Base-by-base conservation (phyloP, 2,329 filamentous ascomycete species). In the Podosphaera fusca region DNA sequence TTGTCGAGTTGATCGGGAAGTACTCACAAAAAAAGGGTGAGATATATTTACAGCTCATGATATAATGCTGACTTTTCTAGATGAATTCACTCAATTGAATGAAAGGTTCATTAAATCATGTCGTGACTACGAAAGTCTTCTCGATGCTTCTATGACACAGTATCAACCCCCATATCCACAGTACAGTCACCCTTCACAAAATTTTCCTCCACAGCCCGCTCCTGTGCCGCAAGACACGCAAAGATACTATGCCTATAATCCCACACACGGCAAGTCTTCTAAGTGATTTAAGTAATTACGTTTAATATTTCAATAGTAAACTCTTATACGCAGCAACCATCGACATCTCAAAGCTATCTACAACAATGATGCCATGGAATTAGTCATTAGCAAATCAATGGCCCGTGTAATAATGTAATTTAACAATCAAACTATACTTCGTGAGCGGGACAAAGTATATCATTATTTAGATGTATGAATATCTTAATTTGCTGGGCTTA, bases 41-140 rank as follows among this genome's bases (percentile, higher is more conserved):
- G 68, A 58, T 50, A 34, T 34, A 12, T 14, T 12, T 21, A 14
- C 10, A 30, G 51, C 8, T 4, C 35, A 8, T 56, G 5, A 53
- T 46, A 34, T 47, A 52, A 55, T 34, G 0, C 47, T 33, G 30
- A 61, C 54, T 40, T 1, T 50, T n/a, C 31, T 62, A 94, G 92
- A 98, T 70, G 92, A 98, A 69, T 96, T 98, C 67, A 95, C 92
- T 1, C 90, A 96, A 68, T 74, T 98, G 60, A 98, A 98, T 66
- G 92, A 98, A 70, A 96, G 96, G 72, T 98, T 98, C 70, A 96
- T 98, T 75, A 98, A 98, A 71, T 92, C 92, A 51, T 83, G 92
- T 61, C 80, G 90, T 64, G 92, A 98, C 70, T 98, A 98, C 68
- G 92, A 98, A 71, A 82, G 86, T 35, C 76, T 98, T n/a, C 75